Conservation (phyloP, 108 stramenopile genomes). For the Asterionellopsis glacialis region DNA sequence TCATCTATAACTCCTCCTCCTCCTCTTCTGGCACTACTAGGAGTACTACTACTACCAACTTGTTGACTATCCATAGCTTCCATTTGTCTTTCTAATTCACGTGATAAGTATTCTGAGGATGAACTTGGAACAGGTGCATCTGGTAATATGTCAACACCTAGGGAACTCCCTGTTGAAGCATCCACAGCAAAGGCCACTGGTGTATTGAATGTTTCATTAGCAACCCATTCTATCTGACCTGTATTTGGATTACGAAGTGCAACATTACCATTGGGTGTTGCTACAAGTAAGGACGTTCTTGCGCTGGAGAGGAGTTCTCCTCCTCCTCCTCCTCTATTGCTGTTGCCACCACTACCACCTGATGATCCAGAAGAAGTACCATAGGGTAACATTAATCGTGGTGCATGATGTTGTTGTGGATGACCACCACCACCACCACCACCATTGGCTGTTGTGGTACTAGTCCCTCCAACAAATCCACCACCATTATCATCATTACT, state of each 20-base stretch:
- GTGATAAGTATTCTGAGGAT: slow-evolving; percentile 29
- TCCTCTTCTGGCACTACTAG: too few relatives aligned
- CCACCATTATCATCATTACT: background rate
- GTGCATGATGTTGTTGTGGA: background rate
- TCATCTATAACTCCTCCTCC: background rate
- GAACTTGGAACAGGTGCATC: slow-evolving; percentile 52
- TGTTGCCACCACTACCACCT: background rate
- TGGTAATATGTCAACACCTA: slow-evolving; percentile 67
- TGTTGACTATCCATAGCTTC: slow-evolving; percentile 1
- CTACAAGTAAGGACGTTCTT: slow-evolving; percentile 37
- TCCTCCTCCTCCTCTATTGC: background rate
- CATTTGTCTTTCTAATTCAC: slow-evolving; percentile 45
- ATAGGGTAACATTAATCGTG: slow-evolving; percentile 4
- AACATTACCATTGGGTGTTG: slow-evolving; percentile 72
- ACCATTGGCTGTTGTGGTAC: background rate
- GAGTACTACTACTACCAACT: background rate
- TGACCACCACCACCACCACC: background rate
- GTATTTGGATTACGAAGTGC: slow-evolving; percentile 45
- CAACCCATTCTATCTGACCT: slow-evolving; percentile 54
- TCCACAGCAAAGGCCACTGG: slow-evolving; percentile 76
- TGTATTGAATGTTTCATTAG: slow-evolving; percentile 55
- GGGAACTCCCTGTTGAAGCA: slow-evolving; percentile 36
- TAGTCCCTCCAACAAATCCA: background rate
- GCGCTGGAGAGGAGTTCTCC: background rate
- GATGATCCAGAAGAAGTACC: background rate